Conservation (phyloP, 805 yeast species). For the Cyberlindnera xishuangbannaensis region DNA sequence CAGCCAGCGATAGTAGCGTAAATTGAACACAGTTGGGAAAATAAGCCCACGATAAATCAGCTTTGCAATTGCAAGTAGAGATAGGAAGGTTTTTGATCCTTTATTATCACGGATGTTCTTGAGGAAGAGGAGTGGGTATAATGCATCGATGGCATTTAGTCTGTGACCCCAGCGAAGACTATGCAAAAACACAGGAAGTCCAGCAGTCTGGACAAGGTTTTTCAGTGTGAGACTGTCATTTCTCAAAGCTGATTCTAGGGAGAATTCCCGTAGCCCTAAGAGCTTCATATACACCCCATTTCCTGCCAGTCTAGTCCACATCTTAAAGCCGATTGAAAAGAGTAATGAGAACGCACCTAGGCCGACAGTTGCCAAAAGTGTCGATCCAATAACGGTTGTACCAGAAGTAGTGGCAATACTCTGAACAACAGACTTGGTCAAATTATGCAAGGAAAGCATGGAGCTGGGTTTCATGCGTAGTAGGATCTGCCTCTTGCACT, state of each 20-base stretch:
- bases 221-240: slow-evolving; percentile 7
- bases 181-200: slow-evolving; percentile 28
- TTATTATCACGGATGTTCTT: not conserved
- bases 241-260: slow-evolving; percentile 13
- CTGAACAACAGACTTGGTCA: not conserved
- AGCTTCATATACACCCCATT: slow-evolving; percentile 27
- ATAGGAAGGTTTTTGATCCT: slow-evolving; percentile 8
- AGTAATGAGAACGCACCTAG: slow-evolving; percentile 19
- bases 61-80: slow-evolving; percentile 8
- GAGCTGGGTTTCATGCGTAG: slow-evolving; percentile 9
- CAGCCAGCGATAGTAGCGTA: slow-evolving; percentile 32
- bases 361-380: slow-evolving; percentile 19
- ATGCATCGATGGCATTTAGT: not conserved
- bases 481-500: slow-evolving; percentile 8
- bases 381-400: slow-evolving; percentile 14
- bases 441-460: slow-evolving; percentile 2
- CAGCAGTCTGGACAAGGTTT: slow-evolving; percentile 19
- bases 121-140: slow-evolving; percentile 20
- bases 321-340: slow-evolving; percentile 26
- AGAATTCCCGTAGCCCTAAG: slow-evolving; percentile 21
- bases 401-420: slow-evolving; percentile 1
- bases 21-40: slow-evolving; percentile 25
- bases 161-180: slow-evolving; percentile 19
- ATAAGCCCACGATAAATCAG: slow-evolving; percentile 12
- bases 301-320: slow-evolving; percentile 27